phyloP scores from a whole-genome alignment of 78 protist genomes.

The Dictyostelium purpureum region DNA sequence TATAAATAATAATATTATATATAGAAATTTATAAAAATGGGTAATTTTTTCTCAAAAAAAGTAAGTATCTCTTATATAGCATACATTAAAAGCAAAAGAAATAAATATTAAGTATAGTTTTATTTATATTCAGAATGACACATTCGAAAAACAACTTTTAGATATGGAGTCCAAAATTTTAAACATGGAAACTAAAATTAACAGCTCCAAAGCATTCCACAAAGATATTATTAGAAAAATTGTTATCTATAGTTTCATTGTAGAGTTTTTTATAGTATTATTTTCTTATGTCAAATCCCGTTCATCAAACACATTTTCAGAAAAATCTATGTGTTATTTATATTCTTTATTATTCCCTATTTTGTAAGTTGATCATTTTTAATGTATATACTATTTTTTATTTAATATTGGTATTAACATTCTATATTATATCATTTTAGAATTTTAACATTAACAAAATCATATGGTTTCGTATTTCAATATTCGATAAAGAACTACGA shows the following conservation, averaged over 20 bases:
- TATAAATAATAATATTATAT: too few relatives aligned
- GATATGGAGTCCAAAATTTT: conserved; percentile 61
- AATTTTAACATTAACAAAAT: neutral
- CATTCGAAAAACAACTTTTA: conserved; percentile 38
- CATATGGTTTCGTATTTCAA: neutral
- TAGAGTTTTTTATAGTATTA: conserved; percentile 32
- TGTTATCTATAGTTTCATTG: conserved; percentile 2
- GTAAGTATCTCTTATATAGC: neutral
- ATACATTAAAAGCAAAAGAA: neutral
- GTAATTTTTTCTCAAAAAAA: conserved; percentile 13
- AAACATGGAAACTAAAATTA: conserved; percentile 11
- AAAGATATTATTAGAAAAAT: neutral
- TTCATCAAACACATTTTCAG: neutral
- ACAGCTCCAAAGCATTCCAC: conserved; percentile 13
- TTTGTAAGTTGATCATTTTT: neutral
- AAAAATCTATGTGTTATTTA: conserved; percentile 10
- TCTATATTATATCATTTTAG: neutral
- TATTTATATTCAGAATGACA: neutral
- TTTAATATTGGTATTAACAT: neutral
- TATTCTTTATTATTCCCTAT: conserved; percentile 34
- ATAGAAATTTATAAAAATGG: too few relatives aligned
- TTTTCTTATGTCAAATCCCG: conserved; percentile 9
- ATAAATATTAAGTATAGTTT: neutral
- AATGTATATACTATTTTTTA: neutral
- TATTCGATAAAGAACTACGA: conserved; percentile 15